Conservation (phyloP, 2,329 filamentous ascomycete species). For the Aspergillus sp. region DNA sequence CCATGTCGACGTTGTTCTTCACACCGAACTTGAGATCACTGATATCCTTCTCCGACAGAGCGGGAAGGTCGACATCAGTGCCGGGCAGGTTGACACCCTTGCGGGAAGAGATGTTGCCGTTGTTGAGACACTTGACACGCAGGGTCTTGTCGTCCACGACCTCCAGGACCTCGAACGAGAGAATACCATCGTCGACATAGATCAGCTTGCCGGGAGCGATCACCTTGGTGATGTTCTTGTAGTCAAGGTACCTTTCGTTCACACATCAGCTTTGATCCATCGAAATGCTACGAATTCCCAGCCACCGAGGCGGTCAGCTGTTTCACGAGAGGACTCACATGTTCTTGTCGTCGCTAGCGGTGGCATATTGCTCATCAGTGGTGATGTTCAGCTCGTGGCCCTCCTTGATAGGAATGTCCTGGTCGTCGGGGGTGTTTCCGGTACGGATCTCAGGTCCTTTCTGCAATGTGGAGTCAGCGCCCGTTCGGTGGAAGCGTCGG, state of each 20-base stretch:
- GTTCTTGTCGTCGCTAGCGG: slow-evolving; percentile 81
- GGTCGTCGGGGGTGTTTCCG: slow-evolving; percentile 69
- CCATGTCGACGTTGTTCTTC: slow-evolving; percentile 98
- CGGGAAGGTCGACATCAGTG: slow-evolving; percentile 96
- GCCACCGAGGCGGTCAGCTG: background rate
- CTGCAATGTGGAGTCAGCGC: slow-evolving; percentile 32
- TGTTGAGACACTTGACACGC: slow-evolving; percentile 86
- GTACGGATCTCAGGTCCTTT: slow-evolving; percentile 88
- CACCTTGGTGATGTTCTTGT: slow-evolving; percentile 99
- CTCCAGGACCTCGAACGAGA: slow-evolving; percentile 90
- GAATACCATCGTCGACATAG: slow-evolving; percentile 97
- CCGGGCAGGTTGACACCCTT: slow-evolving; percentile 99
- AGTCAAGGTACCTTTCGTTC: slow-evolving; percentile 79
- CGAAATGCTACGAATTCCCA: background rate
- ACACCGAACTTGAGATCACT: slow-evolving; percentile 90
- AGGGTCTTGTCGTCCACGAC: slow-evolving; percentile 87
- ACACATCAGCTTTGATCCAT: slow-evolving; percentile 15
- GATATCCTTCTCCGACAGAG: slow-evolving; percentile 98
- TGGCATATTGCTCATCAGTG: slow-evolving; percentile 90
- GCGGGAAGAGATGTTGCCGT: slow-evolving; percentile 96
- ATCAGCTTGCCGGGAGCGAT: slow-evolving; percentile 88
- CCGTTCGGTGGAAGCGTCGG: background rate
- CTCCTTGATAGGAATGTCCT: slow-evolving; percentile 76
- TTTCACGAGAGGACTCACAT: slow-evolving; percentile 64
- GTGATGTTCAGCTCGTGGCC: slow-evolving; percentile 92